Evolutionary conservation across 495 filamentous ascomycete species (phyloP), one percentile per base, ranked within the genome.

Genomic region (Chaetomium tenue): DNA sequence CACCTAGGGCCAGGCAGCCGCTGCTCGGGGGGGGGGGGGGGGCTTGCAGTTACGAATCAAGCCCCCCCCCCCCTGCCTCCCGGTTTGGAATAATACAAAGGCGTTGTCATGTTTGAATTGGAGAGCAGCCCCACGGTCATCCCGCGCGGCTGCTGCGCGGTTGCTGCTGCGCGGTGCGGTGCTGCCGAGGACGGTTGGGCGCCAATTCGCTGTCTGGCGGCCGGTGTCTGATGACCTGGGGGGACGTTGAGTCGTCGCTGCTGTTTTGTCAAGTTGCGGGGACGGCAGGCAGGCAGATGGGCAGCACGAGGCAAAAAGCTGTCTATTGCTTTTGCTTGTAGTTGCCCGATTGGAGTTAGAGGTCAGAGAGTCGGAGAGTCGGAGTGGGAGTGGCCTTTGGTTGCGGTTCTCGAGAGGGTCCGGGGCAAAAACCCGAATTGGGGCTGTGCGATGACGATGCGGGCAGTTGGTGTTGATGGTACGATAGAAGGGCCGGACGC

Each of bases 141-240:
- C 46, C 46, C 46, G 46, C 46, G 46, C 46, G 46, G n/a, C 18
- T 50, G 40, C 13, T 18, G 26, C 9, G 33, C 33, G 33, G 33
- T 37, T 50, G 25, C 16, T 30, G 6, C 6, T 30, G 28, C 28
- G 53, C 53, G 57, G 13, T 59, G 37, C 37, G 39, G 55, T n/a
- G 30, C 18, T n/a, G 30, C 18, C 28, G 18, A 37, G 16, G 26
- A 2, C 25, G 20, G 47, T 51, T 50, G 52, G 40, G 61, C 61
- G 52, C 42, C 52, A 63, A 63, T 63, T 53, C 52, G 61, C 47
- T 44, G 48, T 39, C 47, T 16, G 25, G 28, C 28, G 44, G 6
- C 26, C 22, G 42, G 42, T 25, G 57, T 47, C 57, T 48, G 42
- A 60, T 60, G 57, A 60, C 57, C 56, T 50, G 46, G n/a, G n/a